Evolutionary conservation across 2,329 filamentous ascomycete genomes (phyloP).

Genomic region (Diaporthe citrichinensis): DNA sequence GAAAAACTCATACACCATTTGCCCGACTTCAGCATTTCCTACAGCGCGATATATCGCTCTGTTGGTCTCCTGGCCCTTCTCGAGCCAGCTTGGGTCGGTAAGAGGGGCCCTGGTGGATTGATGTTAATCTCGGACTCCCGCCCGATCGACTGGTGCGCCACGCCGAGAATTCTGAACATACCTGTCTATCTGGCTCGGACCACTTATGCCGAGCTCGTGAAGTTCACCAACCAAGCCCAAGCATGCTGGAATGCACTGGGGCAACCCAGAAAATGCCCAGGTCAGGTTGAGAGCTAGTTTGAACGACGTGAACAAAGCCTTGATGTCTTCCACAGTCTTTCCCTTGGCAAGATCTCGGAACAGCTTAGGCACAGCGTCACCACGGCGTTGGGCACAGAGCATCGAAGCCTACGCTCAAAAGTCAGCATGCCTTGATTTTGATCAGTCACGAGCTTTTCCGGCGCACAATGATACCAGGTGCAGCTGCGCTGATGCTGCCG

Average conservation of each 20-base stretch:
- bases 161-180: neutral
- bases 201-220: neutral
- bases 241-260: constrained; percentile 4
- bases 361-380: neutral
- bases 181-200: neutral
- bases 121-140: neutral
- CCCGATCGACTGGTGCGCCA: neutral
- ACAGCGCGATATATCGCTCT: constrained; percentile 2
- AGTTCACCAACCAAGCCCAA: constrained; percentile 14
- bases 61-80: constrained; percentile 13
- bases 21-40: constrained; percentile 12
- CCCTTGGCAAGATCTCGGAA: constrained; percentile 4
- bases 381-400: constrained; percentile 16
- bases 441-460: neutral
- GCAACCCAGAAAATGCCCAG: constrained; percentile 5
- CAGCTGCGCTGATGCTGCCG: neutral
- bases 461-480: constrained; percentile 11
- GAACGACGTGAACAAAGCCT: neutral
- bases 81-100: neutral
- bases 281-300: constrained; percentile 1
- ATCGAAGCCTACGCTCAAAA: neutral
- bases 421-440: neutral
- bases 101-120: neutral
- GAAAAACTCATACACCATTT: neutral
- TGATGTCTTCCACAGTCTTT: neutral